These are phyloP conservation scores for Sicyos edulis DNA, from an alignment of 306 rosid genomes.

Conservation along the genomic window DNA sequence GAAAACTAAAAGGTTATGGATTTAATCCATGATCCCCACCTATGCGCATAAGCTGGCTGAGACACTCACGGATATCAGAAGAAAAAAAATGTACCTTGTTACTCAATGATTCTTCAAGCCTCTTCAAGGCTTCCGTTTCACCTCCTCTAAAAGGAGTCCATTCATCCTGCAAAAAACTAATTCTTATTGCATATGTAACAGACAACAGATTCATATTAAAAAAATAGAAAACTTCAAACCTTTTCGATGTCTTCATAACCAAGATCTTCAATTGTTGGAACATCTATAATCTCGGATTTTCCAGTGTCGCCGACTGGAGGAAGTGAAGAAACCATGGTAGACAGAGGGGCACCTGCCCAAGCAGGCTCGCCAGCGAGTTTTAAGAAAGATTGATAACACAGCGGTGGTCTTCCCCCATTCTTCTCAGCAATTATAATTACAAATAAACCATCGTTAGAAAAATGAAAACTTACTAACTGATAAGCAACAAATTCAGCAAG, in stretches of 20 bases:
- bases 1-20: too few species aligned
- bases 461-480: conserved; percentile 20
- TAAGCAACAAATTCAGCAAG: background rate
- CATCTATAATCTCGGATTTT: conserved; percentile 49
- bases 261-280: conserved; percentile 66
- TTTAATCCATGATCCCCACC: too few species aligned
- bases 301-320: conserved; percentile 58
- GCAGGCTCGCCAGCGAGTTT: conserved; percentile 75
- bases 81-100: conserved; percentile 40
- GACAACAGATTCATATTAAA: conserved; percentile 14
- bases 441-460: conserved; percentile 21
- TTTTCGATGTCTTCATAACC: conserved; percentile 57
- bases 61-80: too few species aligned
- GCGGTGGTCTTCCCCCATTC: conserved; percentile 93
- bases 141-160: conserved; percentile 85
- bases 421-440: conserved; percentile 26
- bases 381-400: conserved; percentile 76
- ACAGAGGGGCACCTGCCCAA: conserved; percentile 38
- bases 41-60: too few species aligned
- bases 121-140: conserved; percentile 81
- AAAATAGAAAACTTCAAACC: conserved; percentile 32
- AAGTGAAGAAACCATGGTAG: conserved; percentile 41
- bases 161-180: conserved; percentile 50
- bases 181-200: conserved; percentile 17
- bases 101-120: conserved; percentile 53